A percentile compares a stretch with the other conserved stretches of the same genome.
phyloP scores from a whole-genome alignment of 2,329 filamentous ascomycete species.

The Ophiostoma sp. region DNA sequence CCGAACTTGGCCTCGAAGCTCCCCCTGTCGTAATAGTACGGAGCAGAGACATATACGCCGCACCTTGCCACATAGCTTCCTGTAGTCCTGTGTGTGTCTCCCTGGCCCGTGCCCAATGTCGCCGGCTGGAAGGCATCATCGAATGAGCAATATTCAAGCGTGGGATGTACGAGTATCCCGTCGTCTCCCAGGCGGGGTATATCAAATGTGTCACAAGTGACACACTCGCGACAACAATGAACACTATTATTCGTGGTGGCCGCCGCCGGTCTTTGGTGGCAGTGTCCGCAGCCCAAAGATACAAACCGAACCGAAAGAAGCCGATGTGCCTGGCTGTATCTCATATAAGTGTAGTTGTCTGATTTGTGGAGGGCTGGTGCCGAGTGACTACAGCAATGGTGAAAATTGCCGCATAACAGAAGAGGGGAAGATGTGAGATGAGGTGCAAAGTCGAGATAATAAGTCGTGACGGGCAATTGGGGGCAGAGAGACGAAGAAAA shows the following conservation, averaged over 20 bases:
- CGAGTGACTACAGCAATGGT: not conserved
- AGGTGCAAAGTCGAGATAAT: not conserved
- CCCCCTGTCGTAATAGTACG: not conserved
- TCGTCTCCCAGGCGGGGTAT: not conserved
- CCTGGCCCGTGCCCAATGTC: not conserved
- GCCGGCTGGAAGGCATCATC: slow-evolving; percentile 4
- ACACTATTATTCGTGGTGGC: not conserved
- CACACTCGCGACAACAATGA: not conserved
- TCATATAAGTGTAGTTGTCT: no score
- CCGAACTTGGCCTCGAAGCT: not conserved
- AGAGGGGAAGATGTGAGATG: not conserved
- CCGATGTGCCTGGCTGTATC: not conserved
- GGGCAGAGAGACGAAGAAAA: no score
- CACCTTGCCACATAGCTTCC: no score
- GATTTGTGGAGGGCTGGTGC: not conserved
- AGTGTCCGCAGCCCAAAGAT: no score
- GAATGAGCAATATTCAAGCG: not conserved
- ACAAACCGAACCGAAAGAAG: no score
- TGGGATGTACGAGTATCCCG: not conserved
- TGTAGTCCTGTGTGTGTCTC: not conserved
- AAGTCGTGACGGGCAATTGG: no score
- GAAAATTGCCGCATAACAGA: not conserved
- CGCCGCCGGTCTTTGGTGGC: not conserved
- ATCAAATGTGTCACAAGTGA: not conserved
- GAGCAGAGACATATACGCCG: not conserved